Base-by-base conservation (phyloP, 2,329 filamentous ascomycete genomes). In the Apiospora sp. region DNA sequence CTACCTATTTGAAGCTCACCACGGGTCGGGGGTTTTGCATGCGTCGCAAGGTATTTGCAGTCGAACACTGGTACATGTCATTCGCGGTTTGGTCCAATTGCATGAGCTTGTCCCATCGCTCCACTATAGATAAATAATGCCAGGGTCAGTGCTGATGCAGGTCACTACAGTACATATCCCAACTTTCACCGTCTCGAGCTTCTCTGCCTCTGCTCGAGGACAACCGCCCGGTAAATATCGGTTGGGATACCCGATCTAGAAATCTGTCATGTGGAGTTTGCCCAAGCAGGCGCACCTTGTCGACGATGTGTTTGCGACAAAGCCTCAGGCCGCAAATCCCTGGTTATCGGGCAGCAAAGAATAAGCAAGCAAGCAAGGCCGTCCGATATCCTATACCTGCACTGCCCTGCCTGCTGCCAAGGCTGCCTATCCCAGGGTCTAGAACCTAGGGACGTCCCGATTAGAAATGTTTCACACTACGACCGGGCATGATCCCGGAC, bases 391-490 rank as follows among this genome's bases (percentile, higher is more conserved):
- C 58, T 64, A 64, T 64, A 64, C 58, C 4, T 41, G 34, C 8
- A 22, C 6, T 64, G 34, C 58, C 58, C 34, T 64, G 54, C 58
- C 58, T 24, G 58, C 58, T 24, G 58, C 58, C 58, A 64, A 64
- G 58, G 34, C 58, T 41, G 34, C 58, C 41, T 41, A 64, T 41
- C 4, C 58, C 13, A 64, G 58, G 30, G 22, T 41, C 58, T 64
- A n/a, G 22, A 64, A 41, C 19, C 34, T 64, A 41, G 34, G 34
- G 34, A 64, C 58, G 58, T 41, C 58, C 34, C 58, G 58, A 64
- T 64, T n/a, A 41, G 58, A 37, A 58, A 41, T 64, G 58, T 64
- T 64, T 64, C 58, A 64, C 34, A 34, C 34, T 64, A 41, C 30
- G 41, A 34, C 22, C 34, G 34, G 58, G 58, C 58, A 64, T 41